Percentiles rank a stretch among this genome's conserved stretches.
These are phyloP conservation scores for Eucalyptus paniculata DNA, from an alignment of 345 rosid genomes.

Conservation along the genomic window DNA sequence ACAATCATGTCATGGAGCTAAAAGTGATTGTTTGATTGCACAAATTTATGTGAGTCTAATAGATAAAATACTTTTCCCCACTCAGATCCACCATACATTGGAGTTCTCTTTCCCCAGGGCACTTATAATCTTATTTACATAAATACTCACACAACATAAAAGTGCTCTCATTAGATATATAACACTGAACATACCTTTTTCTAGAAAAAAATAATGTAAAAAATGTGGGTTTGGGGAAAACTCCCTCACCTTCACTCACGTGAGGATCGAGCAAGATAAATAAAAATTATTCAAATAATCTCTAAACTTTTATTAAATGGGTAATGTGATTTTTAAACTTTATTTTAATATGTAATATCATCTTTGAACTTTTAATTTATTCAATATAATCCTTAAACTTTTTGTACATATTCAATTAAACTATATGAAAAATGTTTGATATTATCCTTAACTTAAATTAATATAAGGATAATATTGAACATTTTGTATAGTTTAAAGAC, in stretches of 20 bases:
- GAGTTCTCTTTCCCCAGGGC: too few relatives aligned
- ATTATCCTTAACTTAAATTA: accelerated
- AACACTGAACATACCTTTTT: accelerated
- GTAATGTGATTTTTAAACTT: accelerated
- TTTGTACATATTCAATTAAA: accelerated
- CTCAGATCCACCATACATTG: too few relatives aligned
- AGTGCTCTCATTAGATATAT: not conserved
- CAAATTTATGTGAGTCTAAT: too few relatives aligned
- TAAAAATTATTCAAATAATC: accelerated
- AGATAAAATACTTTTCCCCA: too few relatives aligned
- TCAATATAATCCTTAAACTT: too few relatives aligned
- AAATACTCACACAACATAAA: not conserved
- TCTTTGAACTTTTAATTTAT: accelerated
- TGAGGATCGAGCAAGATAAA: accelerated
- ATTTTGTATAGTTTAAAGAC: accelerated
- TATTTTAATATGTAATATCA: accelerated
- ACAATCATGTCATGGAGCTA: too few relatives aligned
- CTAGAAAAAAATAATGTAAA: not conserved
- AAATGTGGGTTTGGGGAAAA: not conserved
- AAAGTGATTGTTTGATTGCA: too few relatives aligned
- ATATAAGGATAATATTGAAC: accelerated
- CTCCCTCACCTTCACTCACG: not conserved
- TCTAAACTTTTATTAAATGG: too few relatives aligned
- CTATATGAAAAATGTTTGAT: accelerated
- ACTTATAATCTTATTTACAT: not conserved